Evolutionary conservation across 306 rosid genomes (phyloP), one percentile per base, ranked within the genome.

Genomic region (Bauhinia variegata): DNA sequence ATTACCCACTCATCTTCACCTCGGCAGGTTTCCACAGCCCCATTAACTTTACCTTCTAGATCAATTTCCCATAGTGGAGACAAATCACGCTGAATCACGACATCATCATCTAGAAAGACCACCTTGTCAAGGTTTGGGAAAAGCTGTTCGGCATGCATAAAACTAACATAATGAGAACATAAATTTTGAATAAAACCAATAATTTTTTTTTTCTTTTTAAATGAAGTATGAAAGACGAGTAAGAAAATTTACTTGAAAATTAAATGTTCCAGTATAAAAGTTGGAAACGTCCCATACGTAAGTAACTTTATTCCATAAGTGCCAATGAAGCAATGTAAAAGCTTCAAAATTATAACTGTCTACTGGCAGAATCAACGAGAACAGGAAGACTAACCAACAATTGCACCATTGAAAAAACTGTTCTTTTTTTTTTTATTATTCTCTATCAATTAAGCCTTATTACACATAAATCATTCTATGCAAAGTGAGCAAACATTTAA

Each of bases 71-170:
- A 83, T 38, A 79, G 77, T 46, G 76, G 60, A 80, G 85, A 66
- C 83, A 76, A 79, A 44, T 81, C 85, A 32, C 82, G 85, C 64
- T 73, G 84, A 63, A 79, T 58, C 70, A 79, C 88, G 73, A 73
- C 72, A 73, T 70, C 82, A 61, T 77, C 84, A 43, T 77, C 75
- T 74, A 74, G 68, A 74, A 80, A 78, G 53, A 74, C 96, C 77
- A 93, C 97, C 88, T 93, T 93, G 73, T 93, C 80, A 48, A 93
- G 91, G 81, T 84, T 89, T 47, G 96, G 98, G 76, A 93, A 93
- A 71, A 93, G 95, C 96, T 93, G 92, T 73, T 73, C 71, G 74
- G 46, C 65, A 73, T 12, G 59, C 51, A 78, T 47, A 72, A 52
- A 64, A 59, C 44, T 5, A 13, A 41, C 70, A 75, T 39, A 55